phyloP scores from a whole-genome alignment of 1,139 yeast species.

The Wickerhamomyces sp. region DNA sequence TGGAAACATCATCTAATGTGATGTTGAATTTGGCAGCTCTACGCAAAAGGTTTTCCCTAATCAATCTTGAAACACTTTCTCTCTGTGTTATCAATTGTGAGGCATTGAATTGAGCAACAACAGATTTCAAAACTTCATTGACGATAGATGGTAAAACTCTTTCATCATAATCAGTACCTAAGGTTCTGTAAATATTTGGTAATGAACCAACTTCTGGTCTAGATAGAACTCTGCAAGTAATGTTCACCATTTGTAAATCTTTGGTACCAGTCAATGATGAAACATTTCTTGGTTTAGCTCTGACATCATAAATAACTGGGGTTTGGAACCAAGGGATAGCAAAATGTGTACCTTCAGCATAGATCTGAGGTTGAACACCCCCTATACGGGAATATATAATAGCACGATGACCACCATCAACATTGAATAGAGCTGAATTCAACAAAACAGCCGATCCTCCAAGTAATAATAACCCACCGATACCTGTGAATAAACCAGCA shows the following conservation, averaged over 20 bases:
- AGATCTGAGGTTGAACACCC: slow-evolving; percentile 84
- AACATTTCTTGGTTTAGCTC: slow-evolving; percentile 96
- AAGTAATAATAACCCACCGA: slow-evolving; percentile 68
- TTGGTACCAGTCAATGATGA: slow-evolving; percentile 98
- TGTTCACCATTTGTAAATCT: slow-evolving; percentile 98
- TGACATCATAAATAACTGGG: slow-evolving; percentile 87
- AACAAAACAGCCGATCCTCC: slow-evolving; percentile 68
- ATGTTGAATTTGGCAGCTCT: slow-evolving; percentile 90
- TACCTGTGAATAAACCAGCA: slow-evolving; percentile 64
- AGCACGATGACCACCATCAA: slow-evolving; percentile 99
- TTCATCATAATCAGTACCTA: slow-evolving; percentile 94
- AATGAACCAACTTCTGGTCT: slow-evolving; percentile 78
- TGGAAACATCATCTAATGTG: slow-evolving; percentile 87
- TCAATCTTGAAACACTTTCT: slow-evolving; percentile 88
- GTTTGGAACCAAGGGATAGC: slow-evolving; percentile 94
- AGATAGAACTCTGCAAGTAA: slow-evolving; percentile 93
- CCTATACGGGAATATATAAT: slow-evolving; percentile 83
- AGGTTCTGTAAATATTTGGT: slow-evolving; percentile 83
- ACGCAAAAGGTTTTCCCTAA: slow-evolving; percentile 84
- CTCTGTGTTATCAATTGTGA: slow-evolving; percentile 97
- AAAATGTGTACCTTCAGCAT: slow-evolving; percentile 93
- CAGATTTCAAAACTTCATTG: slow-evolving; percentile 93
- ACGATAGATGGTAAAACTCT: slow-evolving; percentile 95
- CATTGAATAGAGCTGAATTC: slow-evolving; percentile 82
- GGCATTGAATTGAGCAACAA: slow-evolving; percentile 97